Percentiles rank a stretch among this genome's conserved stretches.
Evolutionary conservation across 2,329 filamentous ascomycete genomes (phyloP).

Genomic region (Coniochaeta pulveracea): DNA sequence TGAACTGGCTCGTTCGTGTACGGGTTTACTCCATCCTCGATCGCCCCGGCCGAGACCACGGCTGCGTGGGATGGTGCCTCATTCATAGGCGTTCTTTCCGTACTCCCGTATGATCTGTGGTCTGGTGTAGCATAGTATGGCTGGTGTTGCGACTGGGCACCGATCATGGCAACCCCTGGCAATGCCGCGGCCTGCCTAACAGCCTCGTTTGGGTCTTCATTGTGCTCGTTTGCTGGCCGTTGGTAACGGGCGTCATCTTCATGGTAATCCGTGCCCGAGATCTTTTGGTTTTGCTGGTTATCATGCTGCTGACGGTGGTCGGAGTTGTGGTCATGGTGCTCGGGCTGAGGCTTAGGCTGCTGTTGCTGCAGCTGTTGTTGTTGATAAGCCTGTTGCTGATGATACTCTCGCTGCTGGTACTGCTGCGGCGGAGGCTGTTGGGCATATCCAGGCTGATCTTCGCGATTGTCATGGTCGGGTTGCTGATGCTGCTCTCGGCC

Average conservation of each 20-base stretch:
- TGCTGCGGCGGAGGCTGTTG: conserved; percentile 4
- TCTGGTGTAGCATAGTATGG: conserved; percentile 1
- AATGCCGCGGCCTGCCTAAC: conserved; percentile 46
- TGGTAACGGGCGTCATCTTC: no score
- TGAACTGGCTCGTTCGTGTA: conserved; percentile 36
- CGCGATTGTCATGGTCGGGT: not conserved
- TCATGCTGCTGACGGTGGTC: no score
- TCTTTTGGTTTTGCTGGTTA: no score
- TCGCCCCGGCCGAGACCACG: conserved; percentile 36
- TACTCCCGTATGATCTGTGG: conserved; percentile 29
- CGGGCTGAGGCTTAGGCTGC: no score
- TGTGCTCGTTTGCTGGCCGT: no score
- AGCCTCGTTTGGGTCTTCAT: no score
- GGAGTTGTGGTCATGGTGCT: conserved; percentile 41
- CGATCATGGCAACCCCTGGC: conserved; percentile 31
- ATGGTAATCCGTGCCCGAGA: no score
- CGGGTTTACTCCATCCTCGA: conserved; percentile 45
- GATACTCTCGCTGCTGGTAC: no score
- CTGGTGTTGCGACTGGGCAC: conserved; percentile 6
- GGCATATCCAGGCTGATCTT: not conserved
- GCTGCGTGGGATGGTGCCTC: conserved; percentile 38
- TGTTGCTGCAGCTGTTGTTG: no score
- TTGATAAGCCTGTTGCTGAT: no score
- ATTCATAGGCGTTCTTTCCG: conserved; percentile 31
- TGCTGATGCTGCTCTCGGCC: conserved; percentile 2